Percentiles rank a stretch among this genome's conserved stretches.
These are phyloP conservation scores for Schoenoplectus triqueter DNA, from an alignment of 202 grass and related monocot genomes.

Conservation along the genomic window DNA sequence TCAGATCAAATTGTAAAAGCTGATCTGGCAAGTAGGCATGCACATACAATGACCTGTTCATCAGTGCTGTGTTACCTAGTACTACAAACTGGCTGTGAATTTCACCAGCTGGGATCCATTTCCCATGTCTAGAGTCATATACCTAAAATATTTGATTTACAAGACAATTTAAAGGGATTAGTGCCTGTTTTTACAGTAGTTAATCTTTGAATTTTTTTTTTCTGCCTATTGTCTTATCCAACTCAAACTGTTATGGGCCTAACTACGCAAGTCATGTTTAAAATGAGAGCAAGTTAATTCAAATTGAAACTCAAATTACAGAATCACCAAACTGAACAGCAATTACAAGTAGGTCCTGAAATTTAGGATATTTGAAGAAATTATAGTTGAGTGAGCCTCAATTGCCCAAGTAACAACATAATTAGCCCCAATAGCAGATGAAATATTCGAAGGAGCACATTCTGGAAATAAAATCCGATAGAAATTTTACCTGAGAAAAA, in stretches of 20 bases:
- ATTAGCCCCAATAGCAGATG: not conserved
- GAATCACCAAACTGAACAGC: not conserved
- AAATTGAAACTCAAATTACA: not conserved
- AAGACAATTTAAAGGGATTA: not conserved
- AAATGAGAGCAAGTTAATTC: not conserved
- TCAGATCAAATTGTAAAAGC: conserved; percentile 31
- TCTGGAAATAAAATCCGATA: not conserved
- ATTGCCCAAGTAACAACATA: not conserved
- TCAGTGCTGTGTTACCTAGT: conserved; percentile 29
- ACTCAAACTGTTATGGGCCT: not conserved
- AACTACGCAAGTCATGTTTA: not conserved
- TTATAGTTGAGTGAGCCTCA: not conserved
- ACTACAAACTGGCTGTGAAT: conserved; percentile 21
- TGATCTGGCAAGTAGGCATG: conserved; percentile 38
- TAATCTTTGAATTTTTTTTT: not conserved
- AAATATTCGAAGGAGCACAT: not conserved
- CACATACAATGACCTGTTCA: conserved; percentile 21
- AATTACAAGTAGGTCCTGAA: not conserved
- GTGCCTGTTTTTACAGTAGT: not conserved
- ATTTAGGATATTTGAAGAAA: not conserved
- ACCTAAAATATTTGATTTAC: conserved; percentile 24
- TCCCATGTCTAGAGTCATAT: conserved; percentile 26
- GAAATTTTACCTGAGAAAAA: conserved; percentile 25
- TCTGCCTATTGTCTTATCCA: not conserved
- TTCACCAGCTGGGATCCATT: conserved; percentile 17